Evolutionary conservation across 2,329 filamentous ascomycete genomes (phyloP).

Genomic region (Tricladium varicosporioides): DNA sequence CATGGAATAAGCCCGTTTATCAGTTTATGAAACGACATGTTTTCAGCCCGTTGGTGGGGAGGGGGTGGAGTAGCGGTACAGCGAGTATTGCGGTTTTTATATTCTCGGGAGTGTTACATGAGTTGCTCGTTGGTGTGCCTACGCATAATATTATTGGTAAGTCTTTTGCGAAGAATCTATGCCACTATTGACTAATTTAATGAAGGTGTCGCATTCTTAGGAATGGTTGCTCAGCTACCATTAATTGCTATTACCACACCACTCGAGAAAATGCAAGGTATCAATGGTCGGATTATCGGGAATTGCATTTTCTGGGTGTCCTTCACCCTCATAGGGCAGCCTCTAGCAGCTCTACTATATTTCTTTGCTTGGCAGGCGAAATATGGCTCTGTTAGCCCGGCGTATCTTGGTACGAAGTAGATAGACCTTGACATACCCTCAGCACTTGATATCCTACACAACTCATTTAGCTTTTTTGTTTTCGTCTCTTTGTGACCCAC

Average conservation of each 20-base stretch:
- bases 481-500: background rate
- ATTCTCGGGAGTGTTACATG: constrained; percentile 85
- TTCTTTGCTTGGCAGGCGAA: constrained; percentile 99
- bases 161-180: constrained; percentile 23
- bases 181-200: constrained; percentile 24
- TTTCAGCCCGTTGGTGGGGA: constrained; percentile 80
- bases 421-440: background rate
- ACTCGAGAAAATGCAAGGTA: constrained; percentile 74
- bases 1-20: constrained; percentile 97
- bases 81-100: constrained; percentile 84
- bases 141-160: constrained; percentile 89
- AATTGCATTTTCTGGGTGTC: constrained; percentile 97
- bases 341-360: constrained; percentile 86
- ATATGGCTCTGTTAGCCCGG: constrained; percentile 74
- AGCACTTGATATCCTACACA: background rate
- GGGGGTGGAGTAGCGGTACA: constrained; percentile 69
- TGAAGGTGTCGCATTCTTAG: constrained; percentile 81
- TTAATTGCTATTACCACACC: constrained; percentile 79
- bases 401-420: background rate
- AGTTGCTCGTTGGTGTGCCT: constrained; percentile 87
- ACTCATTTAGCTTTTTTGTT: background rate
- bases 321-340: constrained; percentile 94
- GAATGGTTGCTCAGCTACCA: constrained; percentile 92
- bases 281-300: constrained; percentile 75
- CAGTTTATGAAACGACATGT: constrained; percentile 95